A percentile compares a stretch with the other conserved stretches of the same genome.
Conservation (phyloP, 257 asterid species). For the Lantana camara region DNA sequence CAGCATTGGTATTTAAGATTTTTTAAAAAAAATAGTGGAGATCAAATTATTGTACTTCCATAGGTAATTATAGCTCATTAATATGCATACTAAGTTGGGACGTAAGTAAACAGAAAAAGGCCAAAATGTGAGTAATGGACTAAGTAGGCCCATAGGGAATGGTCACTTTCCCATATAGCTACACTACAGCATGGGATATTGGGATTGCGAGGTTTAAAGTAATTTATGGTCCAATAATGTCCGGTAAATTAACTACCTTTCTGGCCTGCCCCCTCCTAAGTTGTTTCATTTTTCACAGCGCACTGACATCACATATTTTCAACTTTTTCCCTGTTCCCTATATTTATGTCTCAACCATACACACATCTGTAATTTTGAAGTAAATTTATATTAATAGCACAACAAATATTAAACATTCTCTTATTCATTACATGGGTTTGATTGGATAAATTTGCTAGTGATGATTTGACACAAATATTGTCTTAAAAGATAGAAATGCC, state of each 20-base stretch:
- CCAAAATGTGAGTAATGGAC: slow-evolving; percentile 24
- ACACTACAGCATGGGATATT: no score
- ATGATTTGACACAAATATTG: no score
- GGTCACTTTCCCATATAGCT: slow-evolving; percentile 34
- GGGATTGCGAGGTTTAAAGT: background rate
- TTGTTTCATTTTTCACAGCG: background rate
- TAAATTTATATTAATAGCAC: no score
- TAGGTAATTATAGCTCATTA: background rate
- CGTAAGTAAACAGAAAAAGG: background rate
- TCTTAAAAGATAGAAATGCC: background rate
- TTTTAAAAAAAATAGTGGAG: no score
- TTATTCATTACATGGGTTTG: no score
- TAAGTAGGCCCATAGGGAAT: slow-evolving; percentile 17
- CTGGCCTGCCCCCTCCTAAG: background rate
- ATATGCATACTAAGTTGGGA: slow-evolving; percentile 1
- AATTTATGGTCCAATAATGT: slow-evolving; percentile 20
- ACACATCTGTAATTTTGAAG: no score
- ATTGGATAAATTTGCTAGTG: no score
- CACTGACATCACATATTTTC: background rate
- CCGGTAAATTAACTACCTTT: slow-evolving; percentile 1
- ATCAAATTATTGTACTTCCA: no score
- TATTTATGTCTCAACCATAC: no score
- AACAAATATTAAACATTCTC: no score
- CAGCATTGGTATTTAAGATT: no score
- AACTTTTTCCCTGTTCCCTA: background rate